Base-by-base conservation (phyloP, 305 asterid genomes). In the Fraxinus baroniana region DNA sequence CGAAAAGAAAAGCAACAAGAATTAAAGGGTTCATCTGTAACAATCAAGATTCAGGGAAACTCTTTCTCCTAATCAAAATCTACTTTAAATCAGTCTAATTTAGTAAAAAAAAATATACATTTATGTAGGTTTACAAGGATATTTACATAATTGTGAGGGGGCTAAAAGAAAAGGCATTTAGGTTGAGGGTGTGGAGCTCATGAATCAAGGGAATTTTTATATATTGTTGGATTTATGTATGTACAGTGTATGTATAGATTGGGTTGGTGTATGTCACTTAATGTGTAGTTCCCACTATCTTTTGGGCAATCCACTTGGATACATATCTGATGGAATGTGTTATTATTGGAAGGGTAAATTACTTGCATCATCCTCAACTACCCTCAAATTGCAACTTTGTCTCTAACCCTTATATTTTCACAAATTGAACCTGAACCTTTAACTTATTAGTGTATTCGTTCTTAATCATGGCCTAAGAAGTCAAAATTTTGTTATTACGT, bases 121-220 rank as follows among this genome's bases (percentile, higher is more conserved):
- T 12, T 5, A 76, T 5, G 24, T 3, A 46, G 55, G 24, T 37
- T 76, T 44, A 86, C 55, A 76, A 3, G 15, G 12, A 7, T 1
- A 1, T 36, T 4, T 24, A 79, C 37, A 64, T 76, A 74, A 84
- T 84, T 24, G 49, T 17, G 81, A 83, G 80, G 60, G 72, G 37
- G 41, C 64, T 77, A 39, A 7, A 77, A 41, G 84, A 77, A 83
- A 68, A 74, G 82, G 36, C 83, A 84, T 76, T 46, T 28, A 4
- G 84, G 79, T 77, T 70, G 28, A 72, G 60, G 78, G 85, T 7
- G 26, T 12, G 88, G 83, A 83, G 85, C 83, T 41, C 73, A 35
- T 64, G 85, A 74, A 77, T 81, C 66, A 20, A 30, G 49, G 8
- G 76, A 77, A 22, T 8, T 64, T 60, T 20, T 64, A 64, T 64